A percentile compares a stretch with the other conserved stretches of the same genome.
Conservation (phyloP, 2,329 filamentous ascomycete species). For the Periconia macrospinosa region DNA sequence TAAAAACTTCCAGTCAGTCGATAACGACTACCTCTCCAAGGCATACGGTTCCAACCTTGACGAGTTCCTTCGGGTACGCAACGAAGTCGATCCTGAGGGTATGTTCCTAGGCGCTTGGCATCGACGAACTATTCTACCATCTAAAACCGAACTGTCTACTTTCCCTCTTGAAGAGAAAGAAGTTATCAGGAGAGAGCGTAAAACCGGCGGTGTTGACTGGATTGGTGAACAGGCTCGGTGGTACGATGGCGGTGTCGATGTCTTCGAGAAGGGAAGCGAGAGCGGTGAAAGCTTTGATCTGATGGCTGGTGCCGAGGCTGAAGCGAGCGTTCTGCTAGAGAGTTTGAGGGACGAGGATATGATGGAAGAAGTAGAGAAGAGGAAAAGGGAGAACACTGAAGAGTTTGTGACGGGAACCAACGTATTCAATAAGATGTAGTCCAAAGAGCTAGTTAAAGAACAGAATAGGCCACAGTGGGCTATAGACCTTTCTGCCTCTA, state of each 20-base stretch:
- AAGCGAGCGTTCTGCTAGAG: slow-evolving; percentile 38
- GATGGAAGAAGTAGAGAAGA: slow-evolving; percentile 11
- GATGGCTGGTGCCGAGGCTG: slow-evolving; percentile 49
- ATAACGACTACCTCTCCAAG: slow-evolving; percentile 61
- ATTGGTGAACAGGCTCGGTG: slow-evolving; percentile 42
- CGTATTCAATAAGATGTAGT: slow-evolving; percentile 37
- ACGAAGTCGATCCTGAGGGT: slow-evolving; percentile 74
- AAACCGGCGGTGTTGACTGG: slow-evolving; percentile 41
- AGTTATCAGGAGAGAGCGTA: slow-evolving; percentile 36
- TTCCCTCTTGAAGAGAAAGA: slow-evolving; percentile 48
- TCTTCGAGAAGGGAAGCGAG: slow-evolving; percentile 33
- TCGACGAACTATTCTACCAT: slow-evolving; percentile 54
- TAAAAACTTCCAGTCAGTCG: slow-evolving; percentile 75
- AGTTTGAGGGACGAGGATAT: slow-evolving; percentile 26
- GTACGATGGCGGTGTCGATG: slow-evolving; percentile 38
- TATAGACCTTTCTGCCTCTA: background rate
- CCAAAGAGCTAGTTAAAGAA: too few relatives aligned
- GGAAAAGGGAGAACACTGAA: slow-evolving; percentile 21
- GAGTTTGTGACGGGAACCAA: slow-evolving; percentile 19
- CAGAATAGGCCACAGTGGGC: background rate
- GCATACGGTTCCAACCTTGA: slow-evolving; percentile 72
- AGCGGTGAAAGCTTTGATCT: slow-evolving; percentile 48
- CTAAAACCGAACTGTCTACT: slow-evolving; percentile 28
- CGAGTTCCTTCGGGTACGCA: slow-evolving; percentile 68
- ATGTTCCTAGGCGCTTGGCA: slow-evolving; percentile 95